phyloP scores from a whole-genome alignment of 129 eudicot species.

The Lactuca saligna region DNA sequence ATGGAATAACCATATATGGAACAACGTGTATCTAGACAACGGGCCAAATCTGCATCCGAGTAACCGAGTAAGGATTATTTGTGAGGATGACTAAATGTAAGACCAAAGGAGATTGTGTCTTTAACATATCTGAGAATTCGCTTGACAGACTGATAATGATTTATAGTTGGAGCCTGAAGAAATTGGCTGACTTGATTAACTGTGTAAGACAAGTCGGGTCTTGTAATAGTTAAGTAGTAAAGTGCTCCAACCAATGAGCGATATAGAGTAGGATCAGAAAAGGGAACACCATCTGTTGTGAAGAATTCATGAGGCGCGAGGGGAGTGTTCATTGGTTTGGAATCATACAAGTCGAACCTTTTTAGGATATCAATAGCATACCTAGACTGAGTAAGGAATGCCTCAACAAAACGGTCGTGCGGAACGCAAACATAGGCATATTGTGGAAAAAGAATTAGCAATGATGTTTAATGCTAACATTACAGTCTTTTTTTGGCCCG shows the following conservation, averaged over 20 bases:
- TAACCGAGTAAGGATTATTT: neutral
- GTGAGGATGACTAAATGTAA: neutral
- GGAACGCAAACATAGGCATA: no score
- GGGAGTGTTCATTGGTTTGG: neutral
- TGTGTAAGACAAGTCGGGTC: neutral
- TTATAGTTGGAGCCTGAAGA: neutral
- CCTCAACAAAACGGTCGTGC: no score
- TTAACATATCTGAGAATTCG: neutral
- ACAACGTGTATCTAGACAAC: no score
- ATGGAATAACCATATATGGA: no score
- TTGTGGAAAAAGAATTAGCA: no score
- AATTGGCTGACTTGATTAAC: neutral
- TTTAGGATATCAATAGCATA: neutral
- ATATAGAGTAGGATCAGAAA: neutral
- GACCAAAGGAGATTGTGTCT: neutral
- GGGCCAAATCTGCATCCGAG: no score
- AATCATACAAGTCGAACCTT: neutral
- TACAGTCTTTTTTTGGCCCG: neutral
- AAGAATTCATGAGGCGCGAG: neutral
- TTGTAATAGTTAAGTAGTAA: neutral
- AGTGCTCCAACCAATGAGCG: neutral
- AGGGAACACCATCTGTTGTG: neutral
- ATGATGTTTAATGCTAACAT: neutral
- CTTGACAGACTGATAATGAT: neutral
- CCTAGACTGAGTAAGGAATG: no score